phyloP scores from a whole-genome alignment of 2,329 filamentous ascomycete genomes.

The Chrysosporium queenslandicum region DNA sequence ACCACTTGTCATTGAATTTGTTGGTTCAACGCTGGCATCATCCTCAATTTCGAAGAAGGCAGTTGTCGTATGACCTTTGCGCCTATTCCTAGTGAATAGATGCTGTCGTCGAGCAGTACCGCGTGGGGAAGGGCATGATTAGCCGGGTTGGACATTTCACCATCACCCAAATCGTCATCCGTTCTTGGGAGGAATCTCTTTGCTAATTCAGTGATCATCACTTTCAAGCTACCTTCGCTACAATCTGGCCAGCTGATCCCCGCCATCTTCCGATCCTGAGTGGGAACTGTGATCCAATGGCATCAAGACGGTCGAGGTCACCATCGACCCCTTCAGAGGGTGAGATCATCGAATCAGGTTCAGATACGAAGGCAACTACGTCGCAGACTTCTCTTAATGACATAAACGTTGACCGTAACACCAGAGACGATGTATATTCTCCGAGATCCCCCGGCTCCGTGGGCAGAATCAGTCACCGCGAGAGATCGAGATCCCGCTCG shows the following conservation, averaged over 20 bases:
- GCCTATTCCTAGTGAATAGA: constrained; percentile 1
- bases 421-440: constrained; percentile 57
- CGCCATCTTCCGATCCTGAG: neutral
- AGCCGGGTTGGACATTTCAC: constrained; percentile 22
- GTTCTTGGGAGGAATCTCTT: constrained; percentile 16
- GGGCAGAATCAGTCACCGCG: constrained; percentile 51
- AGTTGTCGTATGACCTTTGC: neutral
- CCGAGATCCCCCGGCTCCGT: constrained; percentile 44
- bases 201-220: constrained; percentile 28
- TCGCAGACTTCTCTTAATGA: constrained; percentile 63
- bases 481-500: constrained; percentile 43
- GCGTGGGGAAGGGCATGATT: constrained; percentile 14
- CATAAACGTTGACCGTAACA: constrained; percentile 82
- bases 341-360: constrained; percentile 69
- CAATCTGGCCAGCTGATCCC: constrained; percentile 6
- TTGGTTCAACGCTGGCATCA: neutral
- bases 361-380: constrained; percentile 74
- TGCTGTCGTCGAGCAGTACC: neutral
- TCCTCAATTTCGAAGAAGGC: neutral
- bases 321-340: constrained; percentile 68
- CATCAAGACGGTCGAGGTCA: constrained; percentile 41
- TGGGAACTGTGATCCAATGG: constrained; percentile 31
- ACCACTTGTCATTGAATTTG: constrained; percentile 1
- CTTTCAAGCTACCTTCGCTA: constrained; percentile 14
- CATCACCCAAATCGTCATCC: constrained; percentile 16